These are phyloP conservation scores for Fragaria nilgerrensis DNA, from an alignment of 306 rosid species.

Conservation along the genomic window DNA sequence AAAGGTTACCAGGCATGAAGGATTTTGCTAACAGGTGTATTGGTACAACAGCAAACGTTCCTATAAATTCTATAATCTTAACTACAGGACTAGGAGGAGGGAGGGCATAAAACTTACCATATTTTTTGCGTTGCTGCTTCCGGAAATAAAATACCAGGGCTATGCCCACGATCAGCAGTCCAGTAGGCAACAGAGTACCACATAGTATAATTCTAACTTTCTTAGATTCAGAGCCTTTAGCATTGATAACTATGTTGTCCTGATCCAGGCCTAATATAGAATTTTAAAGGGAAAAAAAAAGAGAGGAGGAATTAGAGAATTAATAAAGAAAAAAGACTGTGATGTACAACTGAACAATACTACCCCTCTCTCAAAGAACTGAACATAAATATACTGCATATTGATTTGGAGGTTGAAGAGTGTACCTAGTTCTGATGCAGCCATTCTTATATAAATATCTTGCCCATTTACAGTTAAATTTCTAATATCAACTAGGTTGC, in stretches of 20 bases:
- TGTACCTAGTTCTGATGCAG: constrained; percentile 41
- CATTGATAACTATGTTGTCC: neutral
- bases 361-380: neutral
- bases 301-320: neutral
- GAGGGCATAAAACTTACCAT: neutral
- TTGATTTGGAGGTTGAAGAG: neutral
- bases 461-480: constrained; percentile 29
- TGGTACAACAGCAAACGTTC: neutral
- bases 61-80: neutral
- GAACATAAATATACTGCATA: neutral
- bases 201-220: neutral
- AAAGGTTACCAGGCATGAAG: neutral
- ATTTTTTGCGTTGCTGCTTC: neutral
- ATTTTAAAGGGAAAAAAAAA: neutral
- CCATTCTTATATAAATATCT: constrained; percentile 34
- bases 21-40: neutral
- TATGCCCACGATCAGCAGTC: neutral
- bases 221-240: neutral
- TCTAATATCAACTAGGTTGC: constrained; percentile 27
- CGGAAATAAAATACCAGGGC: neutral
- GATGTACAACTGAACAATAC: neutral
- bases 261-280: neutral
- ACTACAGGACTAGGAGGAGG: neutral
- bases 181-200: neutral
- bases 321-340: neutral